Evolutionary conservation across 1,284 basidiomycete genomes (phyloP).

Genomic region (Vanrija sp.): DNA sequence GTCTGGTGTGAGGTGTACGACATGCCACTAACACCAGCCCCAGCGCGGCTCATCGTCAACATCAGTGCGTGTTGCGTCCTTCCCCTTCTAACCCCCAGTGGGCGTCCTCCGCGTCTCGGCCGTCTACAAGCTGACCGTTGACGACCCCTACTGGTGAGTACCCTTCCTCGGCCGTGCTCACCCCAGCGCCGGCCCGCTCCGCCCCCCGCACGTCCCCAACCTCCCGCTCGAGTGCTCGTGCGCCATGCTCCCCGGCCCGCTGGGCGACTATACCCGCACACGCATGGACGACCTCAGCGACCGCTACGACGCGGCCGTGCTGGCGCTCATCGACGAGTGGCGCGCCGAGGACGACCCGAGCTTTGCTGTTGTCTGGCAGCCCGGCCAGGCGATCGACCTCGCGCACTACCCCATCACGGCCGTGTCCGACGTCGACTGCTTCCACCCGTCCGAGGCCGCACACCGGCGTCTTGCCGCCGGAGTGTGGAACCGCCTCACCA

Average conservation of each 20-base stretch:
- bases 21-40: neutral
- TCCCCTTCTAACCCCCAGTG: slow-evolving; percentile 22
- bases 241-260: slow-evolving; percentile 39
- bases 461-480: slow-evolving; percentile 47
- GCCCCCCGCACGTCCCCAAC: slow-evolving; percentile 29
- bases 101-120: slow-evolving; percentile 46
- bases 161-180: neutral
- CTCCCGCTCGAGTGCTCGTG: slow-evolving; percentile 44
- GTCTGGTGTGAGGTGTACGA: slow-evolving; percentile 8
- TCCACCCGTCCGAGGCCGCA: slow-evolving; percentile 46
- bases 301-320: slow-evolving; percentile 42
- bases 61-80: slow-evolving; percentile 23
- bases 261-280: slow-evolving; percentile 40
- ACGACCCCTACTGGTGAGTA: slow-evolving; percentile 42
- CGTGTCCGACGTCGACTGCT: slow-evolving; percentile 48
- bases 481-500: slow-evolving; percentile 45
- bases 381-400: slow-evolving; percentile 41
- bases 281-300: slow-evolving; percentile 46
- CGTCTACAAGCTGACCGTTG: slow-evolving; percentile 41
- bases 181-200: slow-evolving; percentile 23
- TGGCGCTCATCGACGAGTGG: slow-evolving; percentile 39
- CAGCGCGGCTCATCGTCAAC: slow-evolving; percentile 40
- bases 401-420: slow-evolving; percentile 44
- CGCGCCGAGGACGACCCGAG: slow-evolving; percentile 28
- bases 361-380: slow-evolving; percentile 47